Conservation (phyloP, 2,329 filamentous ascomycete species). For the Aspergillus eucalypticola region DNA sequence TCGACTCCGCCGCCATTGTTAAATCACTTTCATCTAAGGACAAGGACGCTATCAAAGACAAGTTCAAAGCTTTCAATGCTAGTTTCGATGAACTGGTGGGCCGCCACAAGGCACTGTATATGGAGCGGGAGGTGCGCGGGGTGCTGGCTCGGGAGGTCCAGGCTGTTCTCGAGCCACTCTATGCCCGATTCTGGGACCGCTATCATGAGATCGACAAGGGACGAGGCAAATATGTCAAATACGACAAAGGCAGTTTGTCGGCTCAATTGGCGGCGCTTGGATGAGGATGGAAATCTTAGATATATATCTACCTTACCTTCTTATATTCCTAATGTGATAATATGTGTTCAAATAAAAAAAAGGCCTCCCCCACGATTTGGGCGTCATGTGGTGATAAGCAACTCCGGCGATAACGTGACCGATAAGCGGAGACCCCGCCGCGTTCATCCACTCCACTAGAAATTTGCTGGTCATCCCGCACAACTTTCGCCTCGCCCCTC, state of each 20-base stretch:
- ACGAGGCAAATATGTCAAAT: slow-evolving; percentile 97
- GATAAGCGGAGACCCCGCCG: slow-evolving; percentile 39
- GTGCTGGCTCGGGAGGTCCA: slow-evolving; percentile 82
- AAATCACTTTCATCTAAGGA: slow-evolving; percentile 86
- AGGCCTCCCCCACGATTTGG: neutral
- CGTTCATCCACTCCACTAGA: slow-evolving; percentile 23
- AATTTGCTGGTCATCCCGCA: slow-evolving; percentile 31
- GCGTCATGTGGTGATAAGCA: slow-evolving; percentile 27
- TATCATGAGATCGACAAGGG: slow-evolving; percentile 98
- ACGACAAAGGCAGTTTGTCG: slow-evolving; percentile 81
- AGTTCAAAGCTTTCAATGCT: slow-evolving; percentile 88
- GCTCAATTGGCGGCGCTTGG: slow-evolving; percentile 55
- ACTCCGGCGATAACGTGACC: slow-evolving; percentile 38
- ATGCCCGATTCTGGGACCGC: slow-evolving; percentile 92
- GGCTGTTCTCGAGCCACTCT: slow-evolving; percentile 88
- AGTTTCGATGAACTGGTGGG: slow-evolving; percentile 85
- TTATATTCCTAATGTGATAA: slow-evolving; percentile 5
- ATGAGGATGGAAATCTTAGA: slow-evolving; percentile 9
- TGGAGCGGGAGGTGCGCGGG: slow-evolving; percentile 86
- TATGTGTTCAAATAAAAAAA: neutral
- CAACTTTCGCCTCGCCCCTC: slow-evolving; percentile 19
- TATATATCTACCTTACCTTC: neutral
- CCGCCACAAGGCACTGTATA: slow-evolving; percentile 77
- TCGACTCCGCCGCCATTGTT: slow-evolving; percentile 79
- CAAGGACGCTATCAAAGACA: slow-evolving; percentile 93